Percentiles rank a stretch among this genome's conserved stretches.
These are phyloP conservation scores for Debaryomyces hansenii DNA, from an alignment of 805 yeast species.

Conservation along the genomic window DNA sequence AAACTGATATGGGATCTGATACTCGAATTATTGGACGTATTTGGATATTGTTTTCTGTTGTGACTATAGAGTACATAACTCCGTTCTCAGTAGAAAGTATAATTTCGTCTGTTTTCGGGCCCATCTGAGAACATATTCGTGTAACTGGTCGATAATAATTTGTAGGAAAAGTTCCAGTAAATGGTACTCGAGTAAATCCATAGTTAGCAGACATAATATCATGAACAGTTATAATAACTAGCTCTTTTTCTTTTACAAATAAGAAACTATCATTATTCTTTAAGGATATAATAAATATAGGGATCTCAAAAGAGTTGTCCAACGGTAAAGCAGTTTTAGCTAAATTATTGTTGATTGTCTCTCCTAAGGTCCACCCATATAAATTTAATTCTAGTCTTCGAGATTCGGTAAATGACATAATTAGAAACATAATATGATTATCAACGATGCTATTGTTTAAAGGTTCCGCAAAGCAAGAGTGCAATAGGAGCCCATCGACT, in stretches of 20 bases:
- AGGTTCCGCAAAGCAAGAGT: conserved; percentile 44
- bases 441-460: conserved; percentile 18
- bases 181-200: conserved; percentile 24
- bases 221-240: conserved; percentile 40
- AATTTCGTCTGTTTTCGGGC: conserved; percentile 21
- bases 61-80: conserved; percentile 26
- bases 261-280: conserved; percentile 36
- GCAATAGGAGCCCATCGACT: conserved; percentile 41
- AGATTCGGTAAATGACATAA: conserved; percentile 35
- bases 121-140: conserved; percentile 11
- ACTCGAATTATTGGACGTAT: conserved; percentile 33
- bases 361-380: conserved; percentile 42
- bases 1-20: conserved; percentile 34
- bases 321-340: conserved; percentile 40
- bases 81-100: conserved; percentile 37
- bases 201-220: conserved; percentile 50
- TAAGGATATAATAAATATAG: conserved; percentile 43
- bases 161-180: conserved; percentile 41
- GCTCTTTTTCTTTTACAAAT: conserved; percentile 32
- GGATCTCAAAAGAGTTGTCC: conserved; percentile 39
- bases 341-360: conserved; percentile 25
- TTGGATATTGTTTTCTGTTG: conserved; percentile 18
- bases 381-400: conserved; percentile 37
- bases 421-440: conserved; percentile 33
- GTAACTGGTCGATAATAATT: conserved; percentile 29